Evolutionary conservation across 1,284 basidiomycete genomes (phyloP).

Genomic region (Tilletiopsis washingtonensis): DNA sequence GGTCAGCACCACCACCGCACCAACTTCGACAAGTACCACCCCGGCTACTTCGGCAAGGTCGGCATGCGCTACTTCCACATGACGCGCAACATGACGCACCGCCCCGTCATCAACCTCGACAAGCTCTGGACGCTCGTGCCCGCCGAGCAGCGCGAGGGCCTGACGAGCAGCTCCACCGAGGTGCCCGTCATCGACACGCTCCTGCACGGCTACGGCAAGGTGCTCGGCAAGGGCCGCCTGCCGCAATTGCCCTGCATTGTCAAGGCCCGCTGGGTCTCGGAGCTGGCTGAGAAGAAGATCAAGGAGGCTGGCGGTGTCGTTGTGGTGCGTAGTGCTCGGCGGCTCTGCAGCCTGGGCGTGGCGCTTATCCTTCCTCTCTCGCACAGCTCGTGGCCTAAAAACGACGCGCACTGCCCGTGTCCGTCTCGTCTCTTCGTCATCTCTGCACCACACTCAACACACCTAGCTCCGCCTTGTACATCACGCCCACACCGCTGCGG

Average conservation of each 20-base stretch:
- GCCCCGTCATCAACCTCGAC: constrained; percentile 76
- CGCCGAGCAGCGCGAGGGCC: constrained; percentile 40
- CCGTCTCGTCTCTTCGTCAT: too few species aligned
- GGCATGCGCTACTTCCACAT: constrained; percentile 96
- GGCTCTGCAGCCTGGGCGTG: too few species aligned
- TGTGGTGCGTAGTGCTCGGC: constrained; percentile 27
- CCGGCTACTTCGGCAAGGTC: constrained; percentile 88
- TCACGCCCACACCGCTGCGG: too few species aligned
- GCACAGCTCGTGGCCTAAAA: too few species aligned
- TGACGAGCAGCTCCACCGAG: constrained; percentile 35
- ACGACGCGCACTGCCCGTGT: too few species aligned
- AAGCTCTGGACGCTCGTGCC: constrained; percentile 47
- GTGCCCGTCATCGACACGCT: constrained; percentile 47
- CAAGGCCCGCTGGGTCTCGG: constrained; percentile 47
- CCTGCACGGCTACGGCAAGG: constrained; percentile 47
- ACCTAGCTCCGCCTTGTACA: too few species aligned
- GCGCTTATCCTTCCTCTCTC: too few species aligned
- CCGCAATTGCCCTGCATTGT: constrained; percentile 45
- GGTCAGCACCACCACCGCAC: constrained; percentile 96
- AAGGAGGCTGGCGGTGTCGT: constrained; percentile 47
- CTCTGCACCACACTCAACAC: too few species aligned
- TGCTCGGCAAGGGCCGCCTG: constrained; percentile 46
- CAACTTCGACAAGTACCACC: constrained; percentile 49
- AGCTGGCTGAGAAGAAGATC: constrained; percentile 48
- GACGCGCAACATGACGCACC: constrained; percentile 81